Percentiles rank a stretch among this genome's conserved stretches.
phyloP scores from a whole-genome alignment of 2,329 filamentous ascomycete species.

The Hymenoscyphus fructigenus region DNA sequence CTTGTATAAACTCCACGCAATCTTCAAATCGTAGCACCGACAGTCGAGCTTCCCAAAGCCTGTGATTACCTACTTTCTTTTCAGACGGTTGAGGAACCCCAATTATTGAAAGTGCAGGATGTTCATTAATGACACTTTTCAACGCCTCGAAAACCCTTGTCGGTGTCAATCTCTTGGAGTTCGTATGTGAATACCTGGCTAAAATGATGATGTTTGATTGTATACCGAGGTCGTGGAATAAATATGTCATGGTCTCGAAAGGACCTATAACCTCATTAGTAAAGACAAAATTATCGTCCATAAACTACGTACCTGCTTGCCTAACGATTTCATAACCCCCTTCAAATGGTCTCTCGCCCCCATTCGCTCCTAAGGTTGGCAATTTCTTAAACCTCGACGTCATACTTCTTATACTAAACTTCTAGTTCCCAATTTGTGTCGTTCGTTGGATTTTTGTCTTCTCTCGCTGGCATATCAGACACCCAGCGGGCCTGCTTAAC shows the following conservation, averaged over 20 bases:
- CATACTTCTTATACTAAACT: too few species aligned
- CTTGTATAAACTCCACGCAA: slow-evolving; percentile 18
- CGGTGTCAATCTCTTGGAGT: neutral
- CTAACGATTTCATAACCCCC: too few species aligned
- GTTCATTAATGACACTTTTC: neutral
- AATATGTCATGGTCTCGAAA: neutral
- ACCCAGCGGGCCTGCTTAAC: neutral
- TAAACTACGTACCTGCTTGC: neutral
- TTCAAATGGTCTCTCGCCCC: too few species aligned
- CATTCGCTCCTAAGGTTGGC: too few species aligned
- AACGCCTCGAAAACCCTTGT: neutral
- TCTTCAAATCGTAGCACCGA: slow-evolving; percentile 9
- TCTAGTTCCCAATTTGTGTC: too few species aligned
- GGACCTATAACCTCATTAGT: neutral
- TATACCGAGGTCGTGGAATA: neutral
- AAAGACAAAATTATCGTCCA: neutral
- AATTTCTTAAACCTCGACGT: too few species aligned
- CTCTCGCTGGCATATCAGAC: too few species aligned
- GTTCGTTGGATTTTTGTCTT: too few species aligned
- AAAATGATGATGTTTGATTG: neutral
- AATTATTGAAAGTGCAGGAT: neutral
- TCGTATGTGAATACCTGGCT: neutral
- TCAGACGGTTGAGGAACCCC: neutral
- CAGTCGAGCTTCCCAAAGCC: neutral
- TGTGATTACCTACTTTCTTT: neutral